Evolutionary conservation across 2,329 filamentous ascomycete genomes (phyloP), one percentile per base, ranked within the genome.

Genomic region (Arthrobotrys entomopaga): DNA sequence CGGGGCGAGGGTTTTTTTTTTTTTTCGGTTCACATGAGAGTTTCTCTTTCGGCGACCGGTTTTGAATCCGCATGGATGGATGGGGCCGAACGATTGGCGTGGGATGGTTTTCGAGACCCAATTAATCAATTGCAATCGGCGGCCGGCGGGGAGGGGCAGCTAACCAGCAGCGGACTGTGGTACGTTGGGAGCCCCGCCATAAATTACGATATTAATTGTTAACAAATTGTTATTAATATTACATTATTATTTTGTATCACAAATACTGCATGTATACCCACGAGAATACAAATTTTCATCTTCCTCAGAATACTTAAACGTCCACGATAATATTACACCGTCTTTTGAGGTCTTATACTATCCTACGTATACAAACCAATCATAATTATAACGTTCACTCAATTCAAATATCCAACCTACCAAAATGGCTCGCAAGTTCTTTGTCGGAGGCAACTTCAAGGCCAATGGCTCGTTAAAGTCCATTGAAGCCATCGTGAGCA

Each of bases 381-480:
- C 10, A 13, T 4, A 42, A 42, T 42, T 26, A 19, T 22, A 40
- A 61, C 65, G 16, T 50, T 64, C 69, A 65, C 26, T 60, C 40
- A 16, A 52, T 38, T 50, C 40, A 22, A 48, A 26, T 42, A 38
- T 50, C 29, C 53, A 50, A 19, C n/a, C n/a, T 59, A 65, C 49
- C 67, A 40, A 29, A 53, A 65, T 74, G 70, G 50, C 58, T 52
- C 93, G 93, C 86, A 91, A 93, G 86, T 97, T 96, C 87, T 96
- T 97, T 83, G 91, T 97, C 83, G 93, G 93, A 84, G 93, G 93
- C 82, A 99, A 99, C 90, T 98, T 98, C 87, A 98, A 99, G 88
- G 98, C 98, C 93, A 99, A 99, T 86, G 94, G 95, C 83, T 91
- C 91, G 80, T 87, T 90, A 82, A 88, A 92, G 84, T 89, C 90